Percentiles rank a stretch among this genome's conserved stretches.
phyloP scores from a whole-genome alignment of 495 filamentous ascomycete species.

The Pseudoneurospora amorphoporcata region DNA sequence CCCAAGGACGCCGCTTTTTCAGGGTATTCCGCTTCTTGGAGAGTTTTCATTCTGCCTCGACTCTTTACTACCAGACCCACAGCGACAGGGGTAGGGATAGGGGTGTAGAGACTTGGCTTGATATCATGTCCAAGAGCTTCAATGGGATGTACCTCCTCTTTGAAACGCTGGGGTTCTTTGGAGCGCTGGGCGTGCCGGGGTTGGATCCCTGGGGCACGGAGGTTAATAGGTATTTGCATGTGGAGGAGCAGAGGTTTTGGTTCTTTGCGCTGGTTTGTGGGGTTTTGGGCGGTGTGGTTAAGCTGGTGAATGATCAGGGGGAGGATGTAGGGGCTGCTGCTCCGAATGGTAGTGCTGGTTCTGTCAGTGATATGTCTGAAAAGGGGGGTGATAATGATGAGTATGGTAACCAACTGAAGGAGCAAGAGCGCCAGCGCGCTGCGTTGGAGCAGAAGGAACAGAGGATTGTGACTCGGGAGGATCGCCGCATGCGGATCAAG shows the following conservation, averaged over 20 bases:
- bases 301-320: constrained; percentile 14
- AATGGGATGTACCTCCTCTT: constrained; percentile 40
- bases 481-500: constrained; percentile 5
- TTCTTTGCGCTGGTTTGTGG: constrained; percentile 43
- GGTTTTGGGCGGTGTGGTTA: constrained; percentile 10
- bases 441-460: constrained; percentile 1
- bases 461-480: constrained; percentile 1
- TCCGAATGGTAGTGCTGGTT: background rate
- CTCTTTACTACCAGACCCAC: constrained; percentile 6
- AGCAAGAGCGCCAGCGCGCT: background rate
- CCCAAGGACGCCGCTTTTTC: constrained; percentile 44
- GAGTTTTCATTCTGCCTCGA: constrained; percentile 41
- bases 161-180: constrained; percentile 30
- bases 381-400: background rate
- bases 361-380: too few relatives aligned
- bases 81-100: background rate
- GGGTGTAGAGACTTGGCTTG: constrained; percentile 19
- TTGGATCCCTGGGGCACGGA: constrained; percentile 25
- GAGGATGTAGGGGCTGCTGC: background rate
- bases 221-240: constrained; percentile 8
- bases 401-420: background rate
- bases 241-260: constrained; percentile 58
- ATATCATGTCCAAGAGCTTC: constrained; percentile 29
- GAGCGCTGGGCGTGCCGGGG: constrained; percentile 39
- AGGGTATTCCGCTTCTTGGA: constrained; percentile 55